Base-by-base conservation (phyloP, 164 flowering plant genomes). In the Euptelea pleiosperma region DNA sequence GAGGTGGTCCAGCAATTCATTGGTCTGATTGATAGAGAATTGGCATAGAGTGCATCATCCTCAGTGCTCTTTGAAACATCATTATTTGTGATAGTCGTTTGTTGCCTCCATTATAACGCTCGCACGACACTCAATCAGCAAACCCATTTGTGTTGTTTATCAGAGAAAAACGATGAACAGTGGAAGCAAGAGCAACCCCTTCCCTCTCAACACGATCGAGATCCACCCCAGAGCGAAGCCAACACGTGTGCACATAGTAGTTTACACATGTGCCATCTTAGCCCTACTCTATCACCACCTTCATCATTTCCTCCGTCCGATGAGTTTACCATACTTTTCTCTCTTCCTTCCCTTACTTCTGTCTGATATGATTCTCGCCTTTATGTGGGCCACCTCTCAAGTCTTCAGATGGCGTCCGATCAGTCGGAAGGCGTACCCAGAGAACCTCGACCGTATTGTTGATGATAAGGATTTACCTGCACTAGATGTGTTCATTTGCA, bases 191-290 rank as follows among this genome's bases (percentile, higher is more conserved):
- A 25, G 10, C 6, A 19, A 19, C 3, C 16, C 59, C 24, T 62
- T 54, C 24, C 72, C 73, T 36, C 76, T 84, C 31, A 59, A 81
- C 77, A 68, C 74, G 0, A 28, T 31, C 4, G 48, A 53, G 25
- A 64, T 65, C 41, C 46, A 60, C 15, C 76, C 65, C 12, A 74
- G 73, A n/a, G 60, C 75, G 5, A 4, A 33, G 30, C 41, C 71
- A 28, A 80, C 78, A 72, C 88, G 92, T 10, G 40, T 68, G 0
- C 79, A 72, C 58, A 76, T 78, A 6, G 46, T 62, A 0, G 47
- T 77, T 26, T 82, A 84, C 75, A 8, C 64, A 1, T 66, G 50
- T 28, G 85, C 77, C 42, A 45, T 82, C 42, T 8, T 72, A 2
- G 74, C 81, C 25, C 67, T 86, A 0, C 46, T 86, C 69, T 77